A percentile compares a stretch with the other conserved stretches of the same genome.
phyloP scores from a whole-genome alignment of 1,284 basidiomycete genomes.

The Trichosporon sp. region DNA sequence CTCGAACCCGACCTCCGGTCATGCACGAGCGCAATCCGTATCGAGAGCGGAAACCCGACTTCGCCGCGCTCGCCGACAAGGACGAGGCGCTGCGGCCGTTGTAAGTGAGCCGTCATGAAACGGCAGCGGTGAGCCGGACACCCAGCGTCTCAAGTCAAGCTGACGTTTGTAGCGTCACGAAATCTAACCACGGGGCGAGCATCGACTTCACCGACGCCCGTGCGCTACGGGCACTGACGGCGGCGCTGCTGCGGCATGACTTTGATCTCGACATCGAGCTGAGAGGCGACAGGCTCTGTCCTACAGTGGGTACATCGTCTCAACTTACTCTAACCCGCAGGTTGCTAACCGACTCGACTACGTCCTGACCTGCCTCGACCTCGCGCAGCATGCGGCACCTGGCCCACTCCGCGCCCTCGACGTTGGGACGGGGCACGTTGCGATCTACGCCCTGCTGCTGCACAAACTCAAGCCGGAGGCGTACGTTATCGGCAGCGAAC shows the following conservation, averaged over 20 bases:
- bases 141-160: neutral
- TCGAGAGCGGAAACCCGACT: constrained; percentile 63
- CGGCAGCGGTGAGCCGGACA: neutral
- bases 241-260: constrained; percentile 73
- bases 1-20: neutral
- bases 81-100: constrained; percentile 66
- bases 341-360: constrained; percentile 70
- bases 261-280: constrained; percentile 68
- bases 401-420: constrained; percentile 57
- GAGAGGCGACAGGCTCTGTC: constrained; percentile 75
- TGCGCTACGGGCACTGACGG: constrained; percentile 73
- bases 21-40: constrained; percentile 58
- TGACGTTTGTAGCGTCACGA: constrained; percentile 31
- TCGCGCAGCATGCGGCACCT: constrained; percentile 12
- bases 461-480: constrained; percentile 64
- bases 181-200: constrained; percentile 29
- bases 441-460: constrained; percentile 81
- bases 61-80: constrained; percentile 63
- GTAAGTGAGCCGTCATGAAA: constrained; percentile 58
- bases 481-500: constrained; percentile 68
- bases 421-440: constrained; percentile 82
- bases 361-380: constrained; percentile 70
- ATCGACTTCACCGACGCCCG: constrained; percentile 73
- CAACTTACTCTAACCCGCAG: constrained; percentile 29
- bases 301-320: constrained; percentile 65